phyloP scores from a whole-genome alignment of 192 early-diverging fungal species.

The Coemansia sp. region DNA sequence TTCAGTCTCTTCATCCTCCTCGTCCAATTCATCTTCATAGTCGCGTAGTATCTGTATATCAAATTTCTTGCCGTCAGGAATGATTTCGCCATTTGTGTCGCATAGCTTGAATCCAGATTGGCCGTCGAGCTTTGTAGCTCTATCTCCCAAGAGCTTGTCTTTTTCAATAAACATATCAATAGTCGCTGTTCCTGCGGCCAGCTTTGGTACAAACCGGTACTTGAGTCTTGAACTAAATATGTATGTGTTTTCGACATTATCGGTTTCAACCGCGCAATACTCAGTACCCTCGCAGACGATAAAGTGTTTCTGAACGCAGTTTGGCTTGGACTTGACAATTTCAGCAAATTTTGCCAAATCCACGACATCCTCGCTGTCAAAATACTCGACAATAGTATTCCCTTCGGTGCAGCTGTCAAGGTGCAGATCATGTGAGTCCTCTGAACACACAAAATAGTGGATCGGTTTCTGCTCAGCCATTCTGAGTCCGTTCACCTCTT shows the following conservation, averaged over 20 bases:
- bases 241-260: neutral
- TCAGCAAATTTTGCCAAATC: neutral
- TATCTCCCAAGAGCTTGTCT: neutral
- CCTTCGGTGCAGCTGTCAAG: neutral
- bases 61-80: neutral
- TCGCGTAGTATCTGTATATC: neutral
- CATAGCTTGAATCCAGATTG: too few relatives aligned
- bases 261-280: too few relatives aligned
- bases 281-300: neutral
- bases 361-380: neutral
- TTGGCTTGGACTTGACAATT: constrained; percentile 5
- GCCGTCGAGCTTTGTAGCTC: neutral
- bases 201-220: neutral
- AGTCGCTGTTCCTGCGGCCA: neutral
- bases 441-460: neutral
- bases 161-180: neutral
- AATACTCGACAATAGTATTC: constrained; percentile 9
- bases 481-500: neutral
- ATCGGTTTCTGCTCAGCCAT: neutral
- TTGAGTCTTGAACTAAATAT: neutral
- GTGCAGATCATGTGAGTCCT: neutral
- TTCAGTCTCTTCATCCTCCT: too few relatives aligned
- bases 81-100: too few relatives aligned
- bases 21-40: neutral
- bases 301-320: constrained; percentile 1